These are phyloP conservation scores for Fusarium mexicanum DNA, from an alignment of 2,329 filamentous ascomycete genomes.

Conservation along the genomic window DNA sequence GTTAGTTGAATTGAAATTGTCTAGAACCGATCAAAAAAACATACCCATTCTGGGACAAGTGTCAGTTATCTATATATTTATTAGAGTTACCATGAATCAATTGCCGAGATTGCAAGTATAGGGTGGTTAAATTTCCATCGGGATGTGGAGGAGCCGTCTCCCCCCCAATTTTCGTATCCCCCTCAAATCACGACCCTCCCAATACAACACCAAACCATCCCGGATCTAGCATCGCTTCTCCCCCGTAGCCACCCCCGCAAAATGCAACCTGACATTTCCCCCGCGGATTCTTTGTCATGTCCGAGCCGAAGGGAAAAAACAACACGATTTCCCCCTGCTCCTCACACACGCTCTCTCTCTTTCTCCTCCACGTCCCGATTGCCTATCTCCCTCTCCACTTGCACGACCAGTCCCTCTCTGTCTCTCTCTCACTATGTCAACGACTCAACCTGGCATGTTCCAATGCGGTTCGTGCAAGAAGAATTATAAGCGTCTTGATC, in stretches of 20 bases:
- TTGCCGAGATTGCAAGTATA: neutral
- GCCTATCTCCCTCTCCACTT: conserved; percentile 6
- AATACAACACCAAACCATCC: neutral
- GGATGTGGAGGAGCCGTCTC: conserved; percentile 5
- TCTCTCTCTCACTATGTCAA: neutral
- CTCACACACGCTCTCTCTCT: neutral
- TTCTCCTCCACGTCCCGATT: conserved; percentile 27
- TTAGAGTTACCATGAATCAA: neutral
- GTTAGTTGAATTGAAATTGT: neutral
- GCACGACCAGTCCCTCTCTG: neutral
- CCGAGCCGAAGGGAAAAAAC: conserved; percentile 16
- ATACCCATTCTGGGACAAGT: neutral
- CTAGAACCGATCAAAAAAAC: neutral
- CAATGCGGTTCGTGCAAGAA: conserved; percentile 44
- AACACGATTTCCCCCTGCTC: conserved; percentile 2
- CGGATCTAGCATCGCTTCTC: neutral
- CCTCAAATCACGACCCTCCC: neutral
- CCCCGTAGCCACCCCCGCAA: conserved; percentile 5
- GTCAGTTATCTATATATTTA: neutral
- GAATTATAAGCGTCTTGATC: conserved; percentile 45
- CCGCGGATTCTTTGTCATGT: conserved; percentile 2
- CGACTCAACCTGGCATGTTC: conserved; percentile 36
- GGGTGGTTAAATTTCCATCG: neutral
- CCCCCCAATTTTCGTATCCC: neutral
- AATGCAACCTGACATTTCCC: neutral